phyloP scores from a whole-genome alignment of 305 asterid species.

The Euphrasia arctica region DNA sequence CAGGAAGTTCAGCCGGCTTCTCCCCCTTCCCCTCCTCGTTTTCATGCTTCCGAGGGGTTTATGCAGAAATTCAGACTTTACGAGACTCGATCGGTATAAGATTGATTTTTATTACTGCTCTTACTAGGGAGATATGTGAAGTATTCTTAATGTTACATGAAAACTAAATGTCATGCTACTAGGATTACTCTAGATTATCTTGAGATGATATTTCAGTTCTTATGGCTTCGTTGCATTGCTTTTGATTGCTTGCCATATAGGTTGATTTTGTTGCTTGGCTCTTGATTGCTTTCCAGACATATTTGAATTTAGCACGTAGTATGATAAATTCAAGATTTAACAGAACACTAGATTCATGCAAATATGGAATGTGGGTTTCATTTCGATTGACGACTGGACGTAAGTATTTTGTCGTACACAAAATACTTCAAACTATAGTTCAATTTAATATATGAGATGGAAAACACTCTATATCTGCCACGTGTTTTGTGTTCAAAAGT shows the following conservation, averaged over 20 bases:
- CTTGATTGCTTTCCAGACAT: conserved; percentile 13
- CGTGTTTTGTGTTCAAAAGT: neutral
- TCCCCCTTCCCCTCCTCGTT: conserved; percentile 17
- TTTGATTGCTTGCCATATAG: conserved; percentile 5
- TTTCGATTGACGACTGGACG: neutral
- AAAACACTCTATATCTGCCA: neutral
- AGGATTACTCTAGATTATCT: conserved; percentile 4
- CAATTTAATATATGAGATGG: neutral
- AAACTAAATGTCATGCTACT: neutral
- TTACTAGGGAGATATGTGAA: neutral
- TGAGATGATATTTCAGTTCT: conserved; percentile 1
- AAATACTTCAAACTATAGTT: neutral
- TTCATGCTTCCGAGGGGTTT: conserved; percentile 42
- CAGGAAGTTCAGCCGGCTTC: conserved; percentile 28
- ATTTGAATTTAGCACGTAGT: conserved; percentile 8
- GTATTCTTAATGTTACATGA: neutral
- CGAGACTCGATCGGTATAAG: conserved; percentile 80
- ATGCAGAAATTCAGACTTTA: conserved; percentile 96
- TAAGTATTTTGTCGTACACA: neutral
- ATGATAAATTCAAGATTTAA: neutral
- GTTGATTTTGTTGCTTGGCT: neutral
- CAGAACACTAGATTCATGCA: neutral
- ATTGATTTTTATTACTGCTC: conserved; percentile 19
- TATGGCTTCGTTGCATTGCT: conserved; percentile 5
- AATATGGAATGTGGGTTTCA: too few relatives aligned